A percentile compares a stretch with the other conserved stretches of the same genome.
Evolutionary conservation across 768 basidiomycete genomes (phyloP).

Genomic region (Suillus clintonianus): DNA sequence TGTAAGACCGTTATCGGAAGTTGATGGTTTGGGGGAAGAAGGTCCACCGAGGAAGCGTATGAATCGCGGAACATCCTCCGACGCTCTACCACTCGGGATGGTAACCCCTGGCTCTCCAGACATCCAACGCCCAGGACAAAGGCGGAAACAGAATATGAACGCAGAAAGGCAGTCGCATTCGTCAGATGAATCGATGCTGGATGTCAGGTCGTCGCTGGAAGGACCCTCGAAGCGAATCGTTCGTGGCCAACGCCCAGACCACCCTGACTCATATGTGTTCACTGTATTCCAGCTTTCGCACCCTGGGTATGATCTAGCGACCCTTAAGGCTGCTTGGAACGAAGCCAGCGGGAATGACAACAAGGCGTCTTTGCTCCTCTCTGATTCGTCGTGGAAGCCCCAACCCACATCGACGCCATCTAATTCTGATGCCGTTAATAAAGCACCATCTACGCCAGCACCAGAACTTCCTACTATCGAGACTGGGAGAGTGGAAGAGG

Average conservation of each 20-base stretch:
- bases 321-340: slow-evolving; percentile 66
- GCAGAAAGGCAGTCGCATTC: slow-evolving; percentile 53
- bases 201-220: slow-evolving; percentile 41
- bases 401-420: slow-evolving; percentile 22
- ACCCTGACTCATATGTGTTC: slow-evolving; percentile 41
- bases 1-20: slow-evolving; percentile 38
- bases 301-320: slow-evolving; percentile 40
- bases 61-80: slow-evolving; percentile 51
- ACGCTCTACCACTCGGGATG: slow-evolving; percentile 27
- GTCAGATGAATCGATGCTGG: slow-evolving; percentile 70
- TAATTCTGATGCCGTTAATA: slow-evolving; percentile 9
- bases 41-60: slow-evolving; percentile 74
- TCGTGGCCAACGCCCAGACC: slow-evolving; percentile 44
- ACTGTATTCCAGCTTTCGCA: slow-evolving; percentile 65
- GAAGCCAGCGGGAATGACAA: slow-evolving; percentile 62
- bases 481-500: slow-evolving; percentile 66
- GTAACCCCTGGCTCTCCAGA: slow-evolving; percentile 56
- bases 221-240: slow-evolving; percentile 54
- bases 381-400: slow-evolving; percentile 58
- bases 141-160: slow-evolving; percentile 40
- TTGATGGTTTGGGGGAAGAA: slow-evolving; percentile 46
- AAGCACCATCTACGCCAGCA: slow-evolving; percentile 3
- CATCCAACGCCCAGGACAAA: slow-evolving; percentile 52
- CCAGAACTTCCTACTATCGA: slow-evolving; percentile 28
- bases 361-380: slow-evolving; percentile 58